phyloP scores from a whole-genome alignment of 2,329 filamentous ascomycete species.

The Penicillium sp. region DNA sequence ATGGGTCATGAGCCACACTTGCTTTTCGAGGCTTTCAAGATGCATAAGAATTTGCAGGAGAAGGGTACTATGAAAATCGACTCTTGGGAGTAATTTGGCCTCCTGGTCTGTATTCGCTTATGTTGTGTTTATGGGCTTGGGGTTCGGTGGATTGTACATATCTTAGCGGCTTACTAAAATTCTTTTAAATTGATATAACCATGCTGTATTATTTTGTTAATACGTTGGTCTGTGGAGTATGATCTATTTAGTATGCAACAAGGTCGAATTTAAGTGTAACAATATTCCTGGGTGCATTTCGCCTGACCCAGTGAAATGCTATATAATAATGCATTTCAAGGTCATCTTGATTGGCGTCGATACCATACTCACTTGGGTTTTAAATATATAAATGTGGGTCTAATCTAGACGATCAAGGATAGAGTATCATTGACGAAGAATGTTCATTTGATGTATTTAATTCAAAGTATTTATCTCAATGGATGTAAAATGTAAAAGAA shows the following conservation, averaged over 20 bases:
- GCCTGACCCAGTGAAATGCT: background rate
- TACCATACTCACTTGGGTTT: too few relatives aligned
- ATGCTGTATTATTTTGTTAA: too few relatives aligned
- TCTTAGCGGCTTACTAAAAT: background rate
- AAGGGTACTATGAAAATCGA: slow-evolving; percentile 88
- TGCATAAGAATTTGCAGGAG: slow-evolving; percentile 81
- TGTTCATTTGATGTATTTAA: background rate
- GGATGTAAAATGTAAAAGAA: background rate
- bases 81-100: slow-evolving; percentile 57
- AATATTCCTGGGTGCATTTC: background rate
- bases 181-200: background rate
- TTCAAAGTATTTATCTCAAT: background rate
- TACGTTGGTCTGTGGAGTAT: too few relatives aligned
- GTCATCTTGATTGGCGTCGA: background rate
- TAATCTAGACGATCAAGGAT: background rate
- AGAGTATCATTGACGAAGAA: too few relatives aligned
- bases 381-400: too few relatives aligned
- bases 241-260: background rate
- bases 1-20: slow-evolving; percentile 90
- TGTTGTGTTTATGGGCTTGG: slow-evolving; percentile 10
- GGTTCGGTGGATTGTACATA: slow-evolving; percentile 11
- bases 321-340: background rate
- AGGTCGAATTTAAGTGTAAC: background rate
- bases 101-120: background rate
- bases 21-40: slow-evolving; percentile 83